Evolutionary conservation across 225 moss, liverwort and hornwort genomes (phyloP).

Genomic region (Pseudoscleropodium purum): DNA sequence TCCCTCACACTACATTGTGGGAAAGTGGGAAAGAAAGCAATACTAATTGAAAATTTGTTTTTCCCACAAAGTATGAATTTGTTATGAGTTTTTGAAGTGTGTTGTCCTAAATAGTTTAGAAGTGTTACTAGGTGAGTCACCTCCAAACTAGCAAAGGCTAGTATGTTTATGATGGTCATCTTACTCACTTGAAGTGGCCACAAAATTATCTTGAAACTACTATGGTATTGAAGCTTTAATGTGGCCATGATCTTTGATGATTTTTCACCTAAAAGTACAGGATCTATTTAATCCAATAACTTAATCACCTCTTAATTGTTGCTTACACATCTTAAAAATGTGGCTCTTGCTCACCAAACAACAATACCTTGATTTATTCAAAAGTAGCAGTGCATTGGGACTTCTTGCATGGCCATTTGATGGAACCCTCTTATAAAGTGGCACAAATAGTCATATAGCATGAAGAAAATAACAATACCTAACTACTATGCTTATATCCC

Average conservation of each 20-base stretch:
- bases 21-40: not conserved
- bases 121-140: no score
- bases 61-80: not conserved
- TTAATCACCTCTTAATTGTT: not conserved
- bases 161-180: not conserved
- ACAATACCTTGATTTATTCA: not conserved
- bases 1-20: no score
- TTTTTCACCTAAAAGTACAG: accelerated
- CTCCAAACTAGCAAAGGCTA: not conserved
- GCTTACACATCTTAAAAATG: not conserved
- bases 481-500: not conserved
- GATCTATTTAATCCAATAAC: not conserved
- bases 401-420: not conserved
- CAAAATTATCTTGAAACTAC: not conserved
- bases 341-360: accelerated
- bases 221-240: not conserved
- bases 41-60: no score
- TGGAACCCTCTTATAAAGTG: not conserved
- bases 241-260: not conserved
- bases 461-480: not conserved
- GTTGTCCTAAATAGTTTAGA: accelerated
- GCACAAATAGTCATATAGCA: not conserved
- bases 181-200: not conserved
- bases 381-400: not conserved
- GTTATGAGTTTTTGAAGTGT: not conserved